phyloP scores from a whole-genome alignment of 176 grass and related monocot species.

The Rhynchospora tenuis region DNA sequence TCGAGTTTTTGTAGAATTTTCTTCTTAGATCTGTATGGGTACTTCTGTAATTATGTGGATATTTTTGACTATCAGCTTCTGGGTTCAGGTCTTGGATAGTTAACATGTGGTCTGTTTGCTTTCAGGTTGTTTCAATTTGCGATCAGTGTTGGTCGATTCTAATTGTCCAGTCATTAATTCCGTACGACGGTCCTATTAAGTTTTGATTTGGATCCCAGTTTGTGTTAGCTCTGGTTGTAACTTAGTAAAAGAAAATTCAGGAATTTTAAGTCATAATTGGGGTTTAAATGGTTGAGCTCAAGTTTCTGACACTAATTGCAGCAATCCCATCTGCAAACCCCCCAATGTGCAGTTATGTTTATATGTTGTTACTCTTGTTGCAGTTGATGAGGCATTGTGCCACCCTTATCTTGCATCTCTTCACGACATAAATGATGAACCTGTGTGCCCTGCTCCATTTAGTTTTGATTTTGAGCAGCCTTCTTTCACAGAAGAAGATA shows the following conservation, averaged over 20 bases:
- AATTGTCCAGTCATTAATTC: not conserved
- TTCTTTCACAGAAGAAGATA: slow-evolving; percentile 88
- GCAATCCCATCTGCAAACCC: not conserved
- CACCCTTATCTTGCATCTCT: slow-evolving; percentile 88
- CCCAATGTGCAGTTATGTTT: slow-evolving; percentile 8
- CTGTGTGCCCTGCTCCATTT: slow-evolving; percentile 71
- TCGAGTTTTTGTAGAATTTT: not conserved
- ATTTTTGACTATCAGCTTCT: not conserved
- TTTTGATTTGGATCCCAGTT: not conserved
- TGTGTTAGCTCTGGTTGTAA: not conserved
- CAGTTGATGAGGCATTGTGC: slow-evolving; percentile 77
- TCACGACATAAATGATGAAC: slow-evolving; percentile 80
- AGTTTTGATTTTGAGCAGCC: slow-evolving; percentile 94
- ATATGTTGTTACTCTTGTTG: not conserved
- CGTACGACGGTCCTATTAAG: too few species aligned
- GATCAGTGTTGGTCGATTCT: not conserved
- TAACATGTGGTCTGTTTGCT: not conserved
- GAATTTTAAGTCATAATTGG: not conserved
- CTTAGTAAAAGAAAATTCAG: not conserved
- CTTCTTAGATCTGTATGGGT: not conserved
- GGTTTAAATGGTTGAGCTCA: not conserved
- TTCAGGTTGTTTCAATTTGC: not conserved
- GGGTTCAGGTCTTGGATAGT: not conserved
- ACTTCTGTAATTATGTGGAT: not conserved
- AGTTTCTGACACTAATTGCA: not conserved